A percentile compares a stretch with the other conserved stretches of the same genome.
Evolutionary conservation across 208 protist genomes (phyloP).

Genomic region (Leishmania braziliensis): DNA sequence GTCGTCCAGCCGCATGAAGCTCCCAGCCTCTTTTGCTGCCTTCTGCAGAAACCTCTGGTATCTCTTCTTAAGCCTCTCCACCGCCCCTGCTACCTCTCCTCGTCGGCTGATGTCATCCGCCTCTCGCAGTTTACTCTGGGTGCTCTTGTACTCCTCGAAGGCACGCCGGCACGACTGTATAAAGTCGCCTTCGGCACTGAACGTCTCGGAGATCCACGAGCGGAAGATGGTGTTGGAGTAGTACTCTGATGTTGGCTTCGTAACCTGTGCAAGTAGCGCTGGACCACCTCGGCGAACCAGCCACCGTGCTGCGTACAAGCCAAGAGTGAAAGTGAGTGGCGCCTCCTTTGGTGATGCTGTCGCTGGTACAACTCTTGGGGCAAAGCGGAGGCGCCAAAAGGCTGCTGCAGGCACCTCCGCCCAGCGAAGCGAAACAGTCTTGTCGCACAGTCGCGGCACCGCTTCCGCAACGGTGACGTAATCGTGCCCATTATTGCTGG

Average conservation of each 20-base stretch:
- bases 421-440: slow-evolving; percentile 39
- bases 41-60: slow-evolving; percentile 62
- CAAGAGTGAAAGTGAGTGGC: slow-evolving; percentile 30
- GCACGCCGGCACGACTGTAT: slow-evolving; percentile 46
- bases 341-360: background rate
- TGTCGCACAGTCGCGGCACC: slow-evolving; percentile 16
- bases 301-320: slow-evolving; percentile 57
- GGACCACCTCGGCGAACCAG: slow-evolving; percentile 23
- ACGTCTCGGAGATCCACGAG: slow-evolving; percentile 45
- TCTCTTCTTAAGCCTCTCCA: slow-evolving; percentile 40
- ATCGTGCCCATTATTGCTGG: slow-evolving; percentile 74
- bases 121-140: slow-evolving; percentile 47
- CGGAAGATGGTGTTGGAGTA: slow-evolving; percentile 51
- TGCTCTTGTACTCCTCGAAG: slow-evolving; percentile 62
- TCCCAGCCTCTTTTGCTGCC: slow-evolving; percentile 49
- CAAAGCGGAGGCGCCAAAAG: slow-evolving; percentile 30
- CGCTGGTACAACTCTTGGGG: background rate
- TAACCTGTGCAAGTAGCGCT: slow-evolving; percentile 11
- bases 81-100: slow-evolving; percentile 44
- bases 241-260: background rate
- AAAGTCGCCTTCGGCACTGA: slow-evolving; percentile 67
- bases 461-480: slow-evolving; percentile 45
- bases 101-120: slow-evolving; percentile 39
- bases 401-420: slow-evolving; percentile 11
- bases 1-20: background rate